Evolutionary conservation across 306 rosid genomes (phyloP), one percentile per base, ranked within the genome.

Genomic region (Dryas octopetala): DNA sequence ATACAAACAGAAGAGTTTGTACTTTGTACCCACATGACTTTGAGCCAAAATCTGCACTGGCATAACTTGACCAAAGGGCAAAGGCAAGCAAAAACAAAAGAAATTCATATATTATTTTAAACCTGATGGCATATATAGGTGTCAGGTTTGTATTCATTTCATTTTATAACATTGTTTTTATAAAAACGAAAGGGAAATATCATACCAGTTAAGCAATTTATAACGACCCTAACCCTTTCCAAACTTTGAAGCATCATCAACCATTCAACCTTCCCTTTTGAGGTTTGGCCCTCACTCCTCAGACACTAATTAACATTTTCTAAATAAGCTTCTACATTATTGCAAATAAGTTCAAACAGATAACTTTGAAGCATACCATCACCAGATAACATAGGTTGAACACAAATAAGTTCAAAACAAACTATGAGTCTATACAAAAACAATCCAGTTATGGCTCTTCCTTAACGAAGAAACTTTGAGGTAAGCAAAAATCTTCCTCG

Each of bases 401-500:
- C 40, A 44, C 40, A 44, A 48, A 59, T 12, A 26, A 10, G 47
- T 72, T 28, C 66, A 62, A 75, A 68, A 69, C 59, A 71, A 83
- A 78, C 75, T 47, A 78, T 53, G 48, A 61, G 19, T 71, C 51
- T 81, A 65, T 87, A 75, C 70, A 74, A 75, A 83, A 9, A 71
- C 70, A 0, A 54, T 64, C 57, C 0, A 77, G 51, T 83, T 82
- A 87, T 0, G 92, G 41, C 69, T 92, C 98, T 74, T 96, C 98
- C 86, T 96, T 90, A 55, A 73, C 81, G 66, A 89, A 91, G 89
- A 70, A 96, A 81, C 85, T 90, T 50, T 81, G 91, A 48, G 99
- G 99, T 86, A 96, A 82, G 85, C 82, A 79, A 80, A 96, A 96
- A 63, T 92, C 98, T 84, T 92, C 97, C 83, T 92, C 96, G 15